A percentile compares a stretch with the other conserved stretches of the same genome.
These are phyloP conservation scores for Pseudogymnoascus sp. DNA, from an alignment of 2,329 filamentous ascomycete genomes.

Conservation along the genomic window DNA sequence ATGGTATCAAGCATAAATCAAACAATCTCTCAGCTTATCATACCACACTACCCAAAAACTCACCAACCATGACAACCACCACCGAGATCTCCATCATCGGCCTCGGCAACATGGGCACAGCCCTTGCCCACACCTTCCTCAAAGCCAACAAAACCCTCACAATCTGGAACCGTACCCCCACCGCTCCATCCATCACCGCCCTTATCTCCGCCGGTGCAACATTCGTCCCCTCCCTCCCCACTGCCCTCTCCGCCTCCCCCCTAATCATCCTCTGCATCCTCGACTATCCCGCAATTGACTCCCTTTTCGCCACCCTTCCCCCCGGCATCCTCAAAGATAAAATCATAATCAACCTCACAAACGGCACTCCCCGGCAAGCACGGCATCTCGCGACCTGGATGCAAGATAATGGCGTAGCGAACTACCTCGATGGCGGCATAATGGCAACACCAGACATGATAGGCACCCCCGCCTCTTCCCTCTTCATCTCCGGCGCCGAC, in stretches of 20 bases:
- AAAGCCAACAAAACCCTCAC: conserved; percentile 18
- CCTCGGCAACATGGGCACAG: conserved; percentile 24
- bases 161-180: conserved; percentile 23
- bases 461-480: conserved; percentile 19
- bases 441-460: conserved; percentile 27
- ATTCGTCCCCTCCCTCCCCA: not conserved
- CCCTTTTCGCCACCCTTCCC: not conserved
- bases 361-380: conserved; percentile 23
- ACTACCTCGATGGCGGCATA: conserved; percentile 26
- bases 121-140: conserved; percentile 19
- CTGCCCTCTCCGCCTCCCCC: conserved; percentile 16
- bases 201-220: conserved; percentile 15
- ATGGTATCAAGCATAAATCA: not conserved
- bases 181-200: conserved; percentile 15
- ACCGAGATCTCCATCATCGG: conserved; percentile 19
- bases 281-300: conserved; percentile 21
- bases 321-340: conserved; percentile 18
- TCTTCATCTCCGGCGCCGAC: conserved; percentile 21
- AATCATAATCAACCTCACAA: conserved; percentile 26
- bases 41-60: not conserved
- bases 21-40: not conserved
- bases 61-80: not conserved
- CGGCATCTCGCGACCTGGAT: conserved; percentile 16
- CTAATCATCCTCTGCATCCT: conserved; percentile 23
- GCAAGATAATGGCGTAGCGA: conserved; percentile 12